These are phyloP conservation scores for Annona cherimola DNA, from an alignment of 164 flowering plant species.

Conservation along the genomic window DNA sequence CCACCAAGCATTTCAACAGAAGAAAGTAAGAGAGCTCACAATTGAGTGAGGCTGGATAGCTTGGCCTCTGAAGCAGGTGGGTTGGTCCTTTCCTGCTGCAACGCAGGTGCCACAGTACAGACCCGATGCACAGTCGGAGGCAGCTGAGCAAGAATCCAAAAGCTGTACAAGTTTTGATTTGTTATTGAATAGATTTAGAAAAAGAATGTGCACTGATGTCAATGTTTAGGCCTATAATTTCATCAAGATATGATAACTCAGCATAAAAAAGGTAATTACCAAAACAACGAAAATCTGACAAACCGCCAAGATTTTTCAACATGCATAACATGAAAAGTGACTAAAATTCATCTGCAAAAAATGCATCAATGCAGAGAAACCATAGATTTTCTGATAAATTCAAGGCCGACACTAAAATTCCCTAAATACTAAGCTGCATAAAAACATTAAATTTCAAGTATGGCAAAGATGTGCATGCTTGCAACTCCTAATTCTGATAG, in stretches of 20 bases:
- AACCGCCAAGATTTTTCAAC: not conserved
- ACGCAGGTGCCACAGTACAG: constrained; percentile 87
- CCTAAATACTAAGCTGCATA: too few relatives aligned
- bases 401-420: too few relatives aligned
- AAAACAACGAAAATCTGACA: not conserved
- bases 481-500: too few relatives aligned
- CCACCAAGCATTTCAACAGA: not conserved
- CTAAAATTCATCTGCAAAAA: too few relatives aligned
- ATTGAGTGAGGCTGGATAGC: constrained; percentile 57
- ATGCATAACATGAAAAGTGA: not conserved
- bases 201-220: not conserved
- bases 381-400: too few relatives aligned
- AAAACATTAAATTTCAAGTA: too few relatives aligned
- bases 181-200: not conserved
- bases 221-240: constrained; percentile 2
- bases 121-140: constrained; percentile 66
- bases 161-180: constrained; percentile 33
- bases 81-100: constrained; percentile 49
- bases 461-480: too few relatives aligned
- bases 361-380: too few relatives aligned
- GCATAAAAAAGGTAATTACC: not conserved
- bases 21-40: constrained; percentile 30
- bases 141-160: constrained; percentile 50
- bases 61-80: constrained; percentile 78
- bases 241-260: not conserved